Evolutionary conservation across 2,329 filamentous ascomycete genomes (phyloP).

Genomic region (Fusarium anthophilum): DNA sequence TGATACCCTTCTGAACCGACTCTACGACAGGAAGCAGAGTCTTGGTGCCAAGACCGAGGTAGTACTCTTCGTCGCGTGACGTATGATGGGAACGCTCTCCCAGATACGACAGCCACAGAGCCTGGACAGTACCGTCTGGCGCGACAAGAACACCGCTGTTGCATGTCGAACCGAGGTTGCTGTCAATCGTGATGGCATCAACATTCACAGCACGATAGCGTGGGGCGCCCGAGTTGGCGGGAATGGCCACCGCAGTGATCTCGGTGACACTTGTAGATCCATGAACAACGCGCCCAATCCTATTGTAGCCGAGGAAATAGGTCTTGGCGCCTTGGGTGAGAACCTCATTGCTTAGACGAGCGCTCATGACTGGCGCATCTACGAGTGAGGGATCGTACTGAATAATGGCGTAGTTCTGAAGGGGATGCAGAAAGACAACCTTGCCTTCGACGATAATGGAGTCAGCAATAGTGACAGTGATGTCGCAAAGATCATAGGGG

Average conservation of each 20-base stretch:
- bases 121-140: conserved; percentile 91
- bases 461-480: conserved; percentile 94
- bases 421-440: conserved; percentile 92
- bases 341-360: conserved; percentile 79
- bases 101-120: conserved; percentile 95
- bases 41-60: conserved; percentile 89
- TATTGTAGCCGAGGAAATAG: conserved; percentile 98
- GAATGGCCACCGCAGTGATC: conserved; percentile 96
- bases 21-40: conserved; percentile 88
- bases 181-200: conserved; percentile 97
- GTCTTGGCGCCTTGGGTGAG: conserved; percentile 95
- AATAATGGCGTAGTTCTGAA: conserved; percentile 96
- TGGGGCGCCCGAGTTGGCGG: conserved; percentile 89
- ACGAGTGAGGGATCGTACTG: conserved; percentile 94
- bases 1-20: conserved; percentile 81
- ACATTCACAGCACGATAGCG: conserved; percentile 95
- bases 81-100: conserved; percentile 83
- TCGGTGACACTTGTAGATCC: conserved; percentile 95
- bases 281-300: conserved; percentile 92
- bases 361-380: conserved; percentile 91
- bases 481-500: conserved; percentile 96
- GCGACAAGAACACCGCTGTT: conserved; percentile 92
- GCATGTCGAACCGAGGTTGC: conserved; percentile 88
- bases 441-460: conserved; percentile 95
- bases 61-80: conserved; percentile 94